A percentile compares a stretch with the other conserved stretches of the same genome.
Conservation (phyloP, 1,139 yeast species). For the Eremothecium sinecaudum region DNA sequence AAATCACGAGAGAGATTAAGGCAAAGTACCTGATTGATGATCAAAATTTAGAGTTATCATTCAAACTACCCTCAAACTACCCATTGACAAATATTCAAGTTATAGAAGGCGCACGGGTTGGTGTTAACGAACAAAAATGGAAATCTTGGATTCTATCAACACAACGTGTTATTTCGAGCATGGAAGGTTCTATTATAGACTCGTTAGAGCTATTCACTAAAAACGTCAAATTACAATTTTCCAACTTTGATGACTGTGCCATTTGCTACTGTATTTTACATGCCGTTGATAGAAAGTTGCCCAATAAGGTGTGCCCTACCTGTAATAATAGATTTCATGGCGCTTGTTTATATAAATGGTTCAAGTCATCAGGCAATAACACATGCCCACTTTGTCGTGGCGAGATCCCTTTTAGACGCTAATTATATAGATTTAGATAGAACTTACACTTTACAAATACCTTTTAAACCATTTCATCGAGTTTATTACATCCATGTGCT, state of each 20-base stretch:
- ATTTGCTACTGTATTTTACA: constrained; percentile 88
- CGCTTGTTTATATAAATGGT: constrained; percentile 97
- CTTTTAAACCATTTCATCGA: no score
- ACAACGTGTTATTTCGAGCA: constrained; percentile 60
- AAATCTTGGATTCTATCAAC: constrained; percentile 91
- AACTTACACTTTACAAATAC: neutral
- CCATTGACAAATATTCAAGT: constrained; percentile 70
- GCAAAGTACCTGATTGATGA: constrained; percentile 78
- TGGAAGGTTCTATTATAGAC: constrained; percentile 74
- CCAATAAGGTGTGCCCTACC: constrained; percentile 78
- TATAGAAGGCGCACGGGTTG: constrained; percentile 70
- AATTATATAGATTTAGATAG: no score
- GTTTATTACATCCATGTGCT: no score
- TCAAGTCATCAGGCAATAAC: constrained; percentile 82
- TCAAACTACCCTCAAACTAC: constrained; percentile 59
- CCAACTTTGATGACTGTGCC: constrained; percentile 94
- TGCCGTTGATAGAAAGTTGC: constrained; percentile 77
- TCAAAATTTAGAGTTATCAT: constrained; percentile 72
- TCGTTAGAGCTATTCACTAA: constrained; percentile 74
- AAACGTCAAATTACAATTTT: constrained; percentile 73
- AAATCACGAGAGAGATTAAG: constrained; percentile 56
- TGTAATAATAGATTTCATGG: constrained; percentile 93
- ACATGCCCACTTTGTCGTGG: constrained; percentile 93
- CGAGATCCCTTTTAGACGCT: constrained; percentile 47
- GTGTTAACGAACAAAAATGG: constrained; percentile 90